Base-by-base conservation (phyloP, 2,329 filamentous ascomycete species). In the Fusarium pseudograminearum region DNA sequence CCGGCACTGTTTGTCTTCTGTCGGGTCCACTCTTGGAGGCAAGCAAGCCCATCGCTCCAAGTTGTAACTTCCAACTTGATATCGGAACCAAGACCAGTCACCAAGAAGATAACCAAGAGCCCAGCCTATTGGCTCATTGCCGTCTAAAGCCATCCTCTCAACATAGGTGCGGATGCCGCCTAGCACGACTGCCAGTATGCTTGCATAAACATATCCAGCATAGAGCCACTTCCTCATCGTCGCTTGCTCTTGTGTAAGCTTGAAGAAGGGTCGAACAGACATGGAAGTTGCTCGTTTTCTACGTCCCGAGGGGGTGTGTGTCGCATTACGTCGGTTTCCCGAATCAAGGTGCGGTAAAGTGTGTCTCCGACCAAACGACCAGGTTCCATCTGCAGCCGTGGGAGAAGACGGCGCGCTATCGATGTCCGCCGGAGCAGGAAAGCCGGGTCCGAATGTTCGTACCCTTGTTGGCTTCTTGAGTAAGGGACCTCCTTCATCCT, bases 111-210 rank as follows among this genome's bases (percentile, higher is more conserved):
- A 99, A 3, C 93, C 91, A 14, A 98, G 79, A 0, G 93, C 94
- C 96, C 96, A 99, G 4, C 95, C 93, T 45, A 99, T 88, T 0
- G 96, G 94, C 73, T 99, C 96, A 53, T 89, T 82, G 18, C 88
- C 89, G 34, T 85, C 76, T 3, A 99, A 83, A 16, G 93, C 94
- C 66, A 87, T 84, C 44, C 81, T 80, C 40, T 86, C 81, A 51
- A 98, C 88, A 71, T 93, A 91, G 4, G 84, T 83, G 56, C 94
- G 88, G 30, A 98, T 86, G 0, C 90, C 91, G 5, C 89, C 80
- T 5, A 97, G 80, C 54, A 97, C 87, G 33, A 93, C 87, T 1
- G 82, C 74, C 11, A 90, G 54, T 10, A 97, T 87, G 48, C 88
- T 86, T 1, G 84, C 62, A 77, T 98, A 98, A 20, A 94, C 89